Evolutionary conservation across 345 rosid species (phyloP), one percentile per base, ranked within the genome.

Genomic region (Acer saccharum): DNA sequence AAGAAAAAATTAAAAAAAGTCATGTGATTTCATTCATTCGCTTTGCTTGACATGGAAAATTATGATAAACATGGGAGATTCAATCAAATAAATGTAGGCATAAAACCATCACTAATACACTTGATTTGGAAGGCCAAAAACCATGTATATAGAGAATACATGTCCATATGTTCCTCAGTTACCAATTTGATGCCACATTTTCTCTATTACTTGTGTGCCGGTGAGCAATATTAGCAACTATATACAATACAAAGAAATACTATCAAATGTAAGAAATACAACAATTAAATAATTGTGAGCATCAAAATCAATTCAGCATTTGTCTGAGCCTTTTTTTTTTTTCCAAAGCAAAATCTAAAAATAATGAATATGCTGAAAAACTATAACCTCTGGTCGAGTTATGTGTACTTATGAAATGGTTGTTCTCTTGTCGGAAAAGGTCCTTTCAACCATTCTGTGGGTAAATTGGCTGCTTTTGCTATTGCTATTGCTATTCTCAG

Each of bases 391-490:
- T 16, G 3, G 52, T 50, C 57, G 11, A 48, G 63, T 50, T 16
- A 2, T 18, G 46, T 75, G 7, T 52, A 61, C 52, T 78, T 81
- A 85, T 50, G 64, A 71, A 1, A 79, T 58, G 14, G 74, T 78
- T 1, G 79, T 78, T 67, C 94, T 89, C 84, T 92, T 91, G 84
- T 90, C 97, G 0, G 97, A 92, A 1, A 73, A 79, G 57, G 82
- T 76, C 74, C 89, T 87, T 69, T 79, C 84, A 58, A 79, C 68
- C 43, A 52, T 81, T 73, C 70, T 83, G 43, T 69, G 78, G 17
- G 69, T 57, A 27, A 83, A 52, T 20, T 79, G 83, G 35, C 58
- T 76, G 65, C 82, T 83, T 32, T 54, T 85, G 74, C 80, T 80
- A 46, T 81, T 85, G 74, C 80, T 80, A 46, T 81, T 62, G 76